Conservation (phyloP, 2,329 filamentous ascomycete species). For the Aspergillus luchuensis region DNA sequence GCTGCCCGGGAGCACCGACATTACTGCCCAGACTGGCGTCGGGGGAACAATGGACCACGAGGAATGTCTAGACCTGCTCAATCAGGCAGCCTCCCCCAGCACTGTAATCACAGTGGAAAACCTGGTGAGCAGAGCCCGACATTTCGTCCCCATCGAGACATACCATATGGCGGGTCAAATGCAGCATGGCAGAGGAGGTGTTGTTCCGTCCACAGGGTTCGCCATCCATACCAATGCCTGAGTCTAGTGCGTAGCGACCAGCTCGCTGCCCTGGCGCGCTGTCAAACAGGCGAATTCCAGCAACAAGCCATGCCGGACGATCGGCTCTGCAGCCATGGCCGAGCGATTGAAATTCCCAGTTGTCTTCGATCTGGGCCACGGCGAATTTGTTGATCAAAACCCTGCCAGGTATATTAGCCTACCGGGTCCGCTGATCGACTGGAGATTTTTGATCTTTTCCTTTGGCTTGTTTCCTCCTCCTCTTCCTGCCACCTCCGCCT, state of each 20-base stretch:
- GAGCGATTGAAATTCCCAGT: not conserved
- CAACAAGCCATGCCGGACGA: not conserved
- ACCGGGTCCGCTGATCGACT: not conserved
- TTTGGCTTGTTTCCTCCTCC: constrained; percentile 11
- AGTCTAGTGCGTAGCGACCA: not conserved
- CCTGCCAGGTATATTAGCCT: constrained; percentile 10
- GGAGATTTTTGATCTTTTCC: constrained; percentile 2
- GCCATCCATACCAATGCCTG: not conserved
- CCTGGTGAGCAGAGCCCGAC: not conserved
- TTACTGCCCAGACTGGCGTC: constrained; percentile 6
- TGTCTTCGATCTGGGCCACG: constrained; percentile 4
- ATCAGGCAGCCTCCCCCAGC: not conserved
- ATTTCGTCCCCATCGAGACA: not conserved
- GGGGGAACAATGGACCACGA: not conserved
- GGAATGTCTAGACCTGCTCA: constrained; percentile 6
- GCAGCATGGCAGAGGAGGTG: no score
- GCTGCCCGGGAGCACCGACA: not conserved
- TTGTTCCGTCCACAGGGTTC: not conserved
- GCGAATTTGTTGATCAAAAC: constrained; percentile 16
- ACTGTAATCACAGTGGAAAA: not conserved
- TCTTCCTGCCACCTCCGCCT: constrained; percentile 8
- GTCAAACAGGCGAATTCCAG: not conserved
- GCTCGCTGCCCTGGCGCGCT: not conserved
- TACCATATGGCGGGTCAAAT: not conserved
- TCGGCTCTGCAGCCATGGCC: not conserved